Base-by-base conservation (phyloP, 257 asterid genomes). In the Avicennia marina region DNA sequence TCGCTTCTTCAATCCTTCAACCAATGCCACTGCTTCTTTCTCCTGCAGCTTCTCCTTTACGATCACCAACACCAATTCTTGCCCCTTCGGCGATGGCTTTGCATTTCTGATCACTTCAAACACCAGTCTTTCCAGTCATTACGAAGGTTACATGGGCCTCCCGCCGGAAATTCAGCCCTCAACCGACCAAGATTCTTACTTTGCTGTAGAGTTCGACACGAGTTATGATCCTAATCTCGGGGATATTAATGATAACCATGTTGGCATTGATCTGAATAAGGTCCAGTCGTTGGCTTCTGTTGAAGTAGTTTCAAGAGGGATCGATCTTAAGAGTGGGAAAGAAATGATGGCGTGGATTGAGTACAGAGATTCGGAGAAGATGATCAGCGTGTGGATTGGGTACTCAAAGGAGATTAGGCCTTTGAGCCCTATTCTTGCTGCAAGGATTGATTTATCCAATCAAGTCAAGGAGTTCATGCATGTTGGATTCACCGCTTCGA, bases 11-110 rank as follows among this genome's bases (percentile, higher is more conserved):
- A 89, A 81, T 39, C 56, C 72, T 12, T 63, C 73, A 1, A 26
- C 82, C 25, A 79, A 79, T n/a, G 55, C 67, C 51, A 66, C 89
- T 2, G 81, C 79, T 22, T 89, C 95, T 4, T 89, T 89, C 64
- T 72, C 79, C 41, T 65, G 72, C 59, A 74, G 71, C 57, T 86
- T 89, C 82, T 73, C 97, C 13, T 89, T 89, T 74, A 63, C 76
- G 21, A 63, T 81, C 56, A 27, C 67, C 6, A 38, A 65, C 27
- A 42, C 64, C 32, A 75, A 69, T 56, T 59, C 78, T 53, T 89
- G 87, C 76, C 82, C 90, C 50, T 77, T 68, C 50, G 97, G 94
- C 4, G 90, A 89, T 24, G 97, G 97, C 2, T 26, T 85, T 12
- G 80, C 85, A 0, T 83, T 89, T 43, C 49, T 85, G 64, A 64